These are phyloP conservation scores for Pterula multifida DNA, from an alignment of 1,284 basidiomycete species.

Conservation along the genomic window DNA sequence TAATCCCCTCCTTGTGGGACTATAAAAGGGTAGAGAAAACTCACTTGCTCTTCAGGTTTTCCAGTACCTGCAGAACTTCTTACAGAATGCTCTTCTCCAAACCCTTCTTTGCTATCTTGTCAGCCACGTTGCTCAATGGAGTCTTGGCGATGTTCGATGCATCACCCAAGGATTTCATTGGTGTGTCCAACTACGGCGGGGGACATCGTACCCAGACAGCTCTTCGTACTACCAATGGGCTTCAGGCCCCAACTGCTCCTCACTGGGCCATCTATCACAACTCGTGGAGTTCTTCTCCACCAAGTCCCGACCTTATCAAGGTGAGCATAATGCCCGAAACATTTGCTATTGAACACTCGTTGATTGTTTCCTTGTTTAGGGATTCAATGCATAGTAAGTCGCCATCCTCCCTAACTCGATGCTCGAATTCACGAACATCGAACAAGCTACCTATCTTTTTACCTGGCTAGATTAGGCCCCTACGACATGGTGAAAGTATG, in stretches of 20 bases:
- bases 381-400: not conserved
- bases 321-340: not conserved
- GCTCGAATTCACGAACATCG: not conserved
- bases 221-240: not conserved
- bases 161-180: not conserved
- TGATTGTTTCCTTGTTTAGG: not conserved
- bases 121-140: not conserved
- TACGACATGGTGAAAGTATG: slow-evolving; percentile 36
- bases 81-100: not conserved
- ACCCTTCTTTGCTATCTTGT: not conserved
- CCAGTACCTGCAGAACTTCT: no score
- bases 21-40: no score
- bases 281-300: not conserved
- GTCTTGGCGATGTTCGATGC: not conserved
- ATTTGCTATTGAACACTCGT: not conserved
- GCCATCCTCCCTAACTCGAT: not conserved
- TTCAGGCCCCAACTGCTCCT: not conserved
- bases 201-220: not conserved
- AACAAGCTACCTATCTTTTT: slow-evolving; percentile 21
- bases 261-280: not conserved
- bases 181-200: not conserved
- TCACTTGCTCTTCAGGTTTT: no score
- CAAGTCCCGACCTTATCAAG: not conserved
- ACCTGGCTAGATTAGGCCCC: slow-evolving; percentile 34
- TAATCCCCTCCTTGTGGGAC: no score